Percentiles rank a stretch among this genome's conserved stretches.
These are phyloP conservation scores for Pichia sp. DNA, from an alignment of 1,139 yeast genomes.

Conservation along the genomic window DNA sequence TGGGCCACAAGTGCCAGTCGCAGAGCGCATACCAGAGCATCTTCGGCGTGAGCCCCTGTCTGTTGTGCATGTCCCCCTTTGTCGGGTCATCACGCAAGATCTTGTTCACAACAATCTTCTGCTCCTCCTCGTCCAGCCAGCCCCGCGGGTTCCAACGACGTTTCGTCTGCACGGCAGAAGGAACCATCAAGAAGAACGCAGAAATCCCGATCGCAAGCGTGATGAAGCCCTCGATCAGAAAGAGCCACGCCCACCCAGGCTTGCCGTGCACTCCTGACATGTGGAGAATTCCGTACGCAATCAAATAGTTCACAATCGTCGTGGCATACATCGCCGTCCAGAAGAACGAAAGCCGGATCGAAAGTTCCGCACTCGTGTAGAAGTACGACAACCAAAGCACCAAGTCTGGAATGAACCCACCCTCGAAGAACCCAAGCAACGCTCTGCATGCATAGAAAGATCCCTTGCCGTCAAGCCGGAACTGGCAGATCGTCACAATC, in stretches of 20 bases:
- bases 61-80: constrained; percentile 67
- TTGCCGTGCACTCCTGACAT: constrained; percentile 38
- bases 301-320: constrained; percentile 38
- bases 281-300: constrained; percentile 45
- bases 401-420: constrained; percentile 56
- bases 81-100: constrained; percentile 64
- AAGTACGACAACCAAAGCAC: constrained; percentile 55
- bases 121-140: constrained; percentile 62
- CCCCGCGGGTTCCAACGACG: constrained; percentile 43
- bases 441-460: constrained; percentile 43
- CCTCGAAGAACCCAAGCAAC: constrained; percentile 47
- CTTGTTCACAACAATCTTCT: constrained; percentile 58
- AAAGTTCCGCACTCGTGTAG: constrained; percentile 47
- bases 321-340: constrained; percentile 46
- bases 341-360: constrained; percentile 47
- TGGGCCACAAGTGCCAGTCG: constrained; percentile 60
- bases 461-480: constrained; percentile 35
- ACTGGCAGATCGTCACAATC: constrained; percentile 46
- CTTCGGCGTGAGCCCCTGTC: constrained; percentile 44
- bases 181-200: constrained; percentile 56
- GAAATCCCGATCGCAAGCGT: constrained; percentile 53
- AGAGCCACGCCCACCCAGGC: constrained; percentile 64
- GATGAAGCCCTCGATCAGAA: constrained; percentile 58
- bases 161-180: constrained; percentile 53
- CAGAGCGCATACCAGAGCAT: constrained; percentile 38